Evolutionary conservation across 2,329 filamentous ascomycete species (phyloP), one percentile per base, ranked within the genome.

Genomic region (Aspergillus spinulosporus): DNA sequence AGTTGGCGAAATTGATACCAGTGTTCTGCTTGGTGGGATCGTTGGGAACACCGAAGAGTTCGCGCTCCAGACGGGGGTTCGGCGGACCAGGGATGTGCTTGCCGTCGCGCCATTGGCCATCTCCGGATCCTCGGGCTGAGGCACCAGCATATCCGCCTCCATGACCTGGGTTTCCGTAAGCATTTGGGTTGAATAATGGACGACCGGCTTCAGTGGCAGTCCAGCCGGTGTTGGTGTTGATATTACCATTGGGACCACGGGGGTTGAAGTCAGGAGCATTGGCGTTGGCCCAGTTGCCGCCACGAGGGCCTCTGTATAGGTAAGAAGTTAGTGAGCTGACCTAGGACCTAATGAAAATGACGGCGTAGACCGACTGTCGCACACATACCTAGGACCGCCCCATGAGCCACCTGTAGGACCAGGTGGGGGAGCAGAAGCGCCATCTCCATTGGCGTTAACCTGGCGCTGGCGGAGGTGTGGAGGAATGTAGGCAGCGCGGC

Each of bases 1-100:
- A 99, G 83, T 99, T 99, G 81, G 96, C 88, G 74, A 99, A 99
- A 85, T 99, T 99, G 88, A 99, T 97, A 78, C 94, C 94, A 34
- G 92, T 97, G 71, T 95, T 90, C 76, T 96, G 90, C 84, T 97
- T 97, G 65, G 88, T 86, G 62, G 93, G 91, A 72, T 99, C 94
- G 75, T 97, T 93, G 67, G 88, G 81, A 50, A 88, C 82, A 70
- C 94, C 94, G 74, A 97, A 99, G 51, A 99, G 88, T 73, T 99
- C 94, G 68, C 92, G 92, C 84, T 99, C 94, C 46, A 96, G 65
- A 67, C 93, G 92, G 62, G 88, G 84, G 80, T 97, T 97, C 67
- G 88, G 76, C 62, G 92, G 91, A 57, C 94, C 94, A 59, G 93
- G 84, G 68, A 97, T 81, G 80, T 99, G 94, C 83, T 97, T 96